Evolutionary conservation across 345 rosid genomes (phyloP).

Genomic region (Trapa incisa): DNA sequence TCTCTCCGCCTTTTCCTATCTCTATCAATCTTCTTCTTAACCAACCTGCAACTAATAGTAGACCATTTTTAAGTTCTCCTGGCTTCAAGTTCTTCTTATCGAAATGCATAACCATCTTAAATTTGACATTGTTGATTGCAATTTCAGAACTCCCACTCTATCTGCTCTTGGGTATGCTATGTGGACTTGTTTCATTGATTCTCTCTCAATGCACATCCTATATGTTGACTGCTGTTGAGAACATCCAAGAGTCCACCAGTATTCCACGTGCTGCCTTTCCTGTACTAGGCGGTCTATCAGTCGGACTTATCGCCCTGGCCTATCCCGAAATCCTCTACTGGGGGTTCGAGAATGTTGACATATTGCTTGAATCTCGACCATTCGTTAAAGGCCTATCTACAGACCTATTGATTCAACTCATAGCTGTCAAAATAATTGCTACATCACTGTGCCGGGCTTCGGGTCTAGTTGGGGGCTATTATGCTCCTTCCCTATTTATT

Average conservation of each 20-base stretch:
- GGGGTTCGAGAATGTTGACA: constrained; percentile 92
- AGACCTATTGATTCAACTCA: constrained; percentile 67
- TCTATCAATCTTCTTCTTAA: background rate
- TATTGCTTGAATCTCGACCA: constrained; percentile 75
- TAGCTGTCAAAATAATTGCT: constrained; percentile 66
- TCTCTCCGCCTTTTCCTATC: background rate
- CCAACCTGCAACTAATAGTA: background rate
- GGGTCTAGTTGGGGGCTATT: constrained; percentile 87
- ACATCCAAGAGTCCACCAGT: constrained; percentile 47
- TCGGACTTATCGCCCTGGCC: constrained; percentile 60
- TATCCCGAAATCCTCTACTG: constrained; percentile 90
- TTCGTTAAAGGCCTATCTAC: constrained; percentile 67
- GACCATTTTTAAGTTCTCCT: background rate
- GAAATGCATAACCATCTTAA: background rate
- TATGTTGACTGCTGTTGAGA: constrained; percentile 36
- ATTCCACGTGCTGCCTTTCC: constrained; percentile 71
- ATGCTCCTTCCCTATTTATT: constrained; percentile 91
- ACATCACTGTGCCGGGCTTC: constrained; percentile 88
- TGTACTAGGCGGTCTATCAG: constrained; percentile 50
- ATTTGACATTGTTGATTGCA: background rate
- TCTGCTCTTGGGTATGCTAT: constrained; percentile 66
- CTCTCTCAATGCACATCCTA: constrained; percentile 71
- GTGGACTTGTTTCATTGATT: constrained; percentile 63
- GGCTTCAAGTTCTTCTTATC: background rate
- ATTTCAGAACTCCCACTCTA: constrained; percentile 81